Evolutionary conservation across 768 basidiomycete genomes (phyloP).

Genomic region (Inosperma sp.): DNA sequence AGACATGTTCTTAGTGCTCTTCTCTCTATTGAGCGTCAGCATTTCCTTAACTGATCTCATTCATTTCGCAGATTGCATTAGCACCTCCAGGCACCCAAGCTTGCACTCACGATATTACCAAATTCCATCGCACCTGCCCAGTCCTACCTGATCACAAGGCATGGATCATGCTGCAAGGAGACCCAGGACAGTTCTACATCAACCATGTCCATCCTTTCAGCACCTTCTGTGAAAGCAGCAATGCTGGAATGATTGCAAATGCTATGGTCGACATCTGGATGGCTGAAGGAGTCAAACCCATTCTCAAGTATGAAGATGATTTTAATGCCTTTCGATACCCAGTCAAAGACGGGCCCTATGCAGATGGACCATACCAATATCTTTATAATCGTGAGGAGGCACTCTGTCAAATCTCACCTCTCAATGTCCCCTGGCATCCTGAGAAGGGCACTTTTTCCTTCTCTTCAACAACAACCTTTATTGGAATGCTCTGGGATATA

Average conservation of each 20-base stretch:
- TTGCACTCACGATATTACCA: constrained; percentile 29
- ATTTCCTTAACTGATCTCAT: background rate
- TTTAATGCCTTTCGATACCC: constrained; percentile 21
- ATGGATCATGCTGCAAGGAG: constrained; percentile 29
- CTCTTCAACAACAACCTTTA: constrained; percentile 18
- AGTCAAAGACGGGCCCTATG: background rate
- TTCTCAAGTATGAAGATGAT: constrained; percentile 24
- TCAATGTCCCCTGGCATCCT: constrained; percentile 28
- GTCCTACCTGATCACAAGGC: constrained; percentile 30
- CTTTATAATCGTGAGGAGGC: constrained; percentile 17
- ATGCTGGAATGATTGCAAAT: constrained; percentile 28
- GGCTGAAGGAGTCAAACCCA: constrained; percentile 15
- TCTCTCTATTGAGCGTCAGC: background rate
- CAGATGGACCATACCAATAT: constrained; percentile 14
- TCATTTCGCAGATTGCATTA: constrained; percentile 21
- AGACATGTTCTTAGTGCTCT: background rate
- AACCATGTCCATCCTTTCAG: constrained; percentile 32
- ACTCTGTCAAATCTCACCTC: constrained; percentile 11
- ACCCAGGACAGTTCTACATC: constrained; percentile 23
- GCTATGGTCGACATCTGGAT: constrained; percentile 29
- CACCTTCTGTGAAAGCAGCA: constrained; percentile 26
- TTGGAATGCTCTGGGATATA: constrained; percentile 35
- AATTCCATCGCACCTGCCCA: constrained; percentile 33
- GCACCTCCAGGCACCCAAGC: constrained; percentile 31
- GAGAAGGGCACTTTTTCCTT: constrained; percentile 25